Evolutionary conservation across 768 basidiomycete genomes (phyloP), one percentile per base, ranked within the genome.

Genomic region (Phlebiopsis flavidoalba): DNA sequence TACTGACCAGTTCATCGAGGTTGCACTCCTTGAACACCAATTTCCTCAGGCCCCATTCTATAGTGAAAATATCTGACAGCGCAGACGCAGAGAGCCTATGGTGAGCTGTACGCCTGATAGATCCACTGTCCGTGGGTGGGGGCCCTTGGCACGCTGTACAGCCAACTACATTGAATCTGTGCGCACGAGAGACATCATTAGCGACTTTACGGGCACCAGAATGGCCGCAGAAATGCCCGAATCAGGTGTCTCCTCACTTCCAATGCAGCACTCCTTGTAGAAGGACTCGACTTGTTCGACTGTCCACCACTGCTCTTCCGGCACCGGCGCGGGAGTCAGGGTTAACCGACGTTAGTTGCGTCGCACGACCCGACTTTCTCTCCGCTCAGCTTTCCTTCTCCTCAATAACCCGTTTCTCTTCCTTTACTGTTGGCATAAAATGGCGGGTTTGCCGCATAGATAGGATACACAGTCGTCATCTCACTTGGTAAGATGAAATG

Each of bases 21-120:
- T 95, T 86, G 67, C 95, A 98, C 70, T 91, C 89, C 46, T 91
- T 85, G 58, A 97, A 81, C 0, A 89, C 86, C 21, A 96, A 77
- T 67, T 93, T 95, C 26, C 89, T 79, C 19, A 97, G 76, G 0
- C 95, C 95, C 91, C 95, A 98, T 72, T 98, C 93, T 60, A 97
- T 88, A 8, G 86, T 84, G 64, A 98, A 86, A 14, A 97, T 85
- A 73, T 98, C 96, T 0, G 96, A 89, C 17, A 99, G 80, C 17
- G 94, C 86, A 12, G 88, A 86, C 0, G 93, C 89, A 0, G 84
- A 0, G 84, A 79, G 1, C 85, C 80, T 1, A 80, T 72, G 0
- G 84, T 89, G 19, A 98, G 79, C 66, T 87, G 88, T 21, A 89
- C 84, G 10, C 89, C 84, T 1, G 93, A 88, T n/a, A 93, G 77